These are phyloP conservation scores for Coemansia furcata DNA, from an alignment of 192 early-diverging fungal genomes.

Conservation along the genomic window DNA sequence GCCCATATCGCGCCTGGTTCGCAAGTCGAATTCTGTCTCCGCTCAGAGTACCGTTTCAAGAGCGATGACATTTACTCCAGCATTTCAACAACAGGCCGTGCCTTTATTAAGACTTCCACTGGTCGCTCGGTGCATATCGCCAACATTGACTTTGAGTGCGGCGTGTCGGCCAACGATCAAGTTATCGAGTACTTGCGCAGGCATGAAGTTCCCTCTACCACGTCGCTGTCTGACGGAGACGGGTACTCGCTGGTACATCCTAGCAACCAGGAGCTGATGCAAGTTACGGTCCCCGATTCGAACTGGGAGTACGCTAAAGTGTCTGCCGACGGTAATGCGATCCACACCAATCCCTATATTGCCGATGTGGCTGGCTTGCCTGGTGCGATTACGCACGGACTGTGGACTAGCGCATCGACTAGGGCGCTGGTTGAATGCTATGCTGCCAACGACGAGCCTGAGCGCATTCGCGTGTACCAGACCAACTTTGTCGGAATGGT, in stretches of 20 bases:
- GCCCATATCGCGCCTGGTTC: conserved; percentile 52
- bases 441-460: conserved; percentile 83
- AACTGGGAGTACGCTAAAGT: conserved; percentile 80
- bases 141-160: conserved; percentile 68
- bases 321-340: conserved; percentile 86
- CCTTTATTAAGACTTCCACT: conserved; percentile 52
- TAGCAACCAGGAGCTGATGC: neutral
- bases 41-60: conserved; percentile 65
- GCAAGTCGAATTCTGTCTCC: conserved; percentile 75
- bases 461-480: conserved; percentile 74
- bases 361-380: conserved; percentile 83
- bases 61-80: conserved; percentile 59
- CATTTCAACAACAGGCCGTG: conserved; percentile 67
- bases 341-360: conserved; percentile 93
- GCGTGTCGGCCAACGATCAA: conserved; percentile 69
- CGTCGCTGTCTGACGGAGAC: conserved; percentile 70
- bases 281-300: conserved; percentile 58
- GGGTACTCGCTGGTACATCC: conserved; percentile 43
- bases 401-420: conserved; percentile 92
- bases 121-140: conserved; percentile 71
- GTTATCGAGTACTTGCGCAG: conserved; percentile 82
- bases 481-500: conserved; percentile 91
- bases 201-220: conserved; percentile 64
- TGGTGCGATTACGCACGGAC: conserved; percentile 89
- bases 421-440: conserved; percentile 87